Base-by-base conservation (phyloP, 176 grass and related monocot genomes). In the Hordeum marinum region DNA sequence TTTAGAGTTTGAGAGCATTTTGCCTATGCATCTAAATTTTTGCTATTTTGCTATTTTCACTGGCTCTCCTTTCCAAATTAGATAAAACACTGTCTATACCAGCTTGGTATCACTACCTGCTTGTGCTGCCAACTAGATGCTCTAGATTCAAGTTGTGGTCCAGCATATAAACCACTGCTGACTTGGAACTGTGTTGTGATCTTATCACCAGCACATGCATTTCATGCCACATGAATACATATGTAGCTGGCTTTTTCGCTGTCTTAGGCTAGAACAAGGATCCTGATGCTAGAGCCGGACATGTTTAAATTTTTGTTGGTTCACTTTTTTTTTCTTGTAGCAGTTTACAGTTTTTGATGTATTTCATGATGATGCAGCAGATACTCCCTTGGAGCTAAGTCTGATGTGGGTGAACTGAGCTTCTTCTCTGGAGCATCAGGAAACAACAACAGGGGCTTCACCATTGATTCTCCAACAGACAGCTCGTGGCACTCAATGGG, bases 351-450 rank as follows among this genome's bases (percentile, higher is more conserved):
- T 46, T 32, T 32, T 61, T 75, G n/a, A 23, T 68, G 40, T 76
- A 54, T 34, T 34, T 18, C 13, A 26, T 82, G 52, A 50, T 27
- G 63, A 59, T 80, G 64, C 89, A 95, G 95, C 89, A 95, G 95
- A 87, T 94, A 91, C 82, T 73, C 84, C 34, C 63, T 87, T 82
- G 92, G 89, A 83, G 85, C 36, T 83, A 94, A 94, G 90, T 24
- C 72, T 31, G 94, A 90, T 60, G 76, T 79, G 77, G 81, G 90
- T 13, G 92, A 94, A 32, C 88, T 87, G 68, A 93, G 92, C 85
- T 95, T 95, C 87, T 91, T 93, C 73, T 91, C 95, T 10, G 91
- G 92, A 88, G 80, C 82, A 82, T 91, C 92, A 82, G 89, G 85
- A 82, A 95, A 88, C 43, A 66, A 60, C 69, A 94, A 60, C 69